Conservation (phyloP, 192 early-diverging fungal species). For the Kickxella alabastrina region DNA sequence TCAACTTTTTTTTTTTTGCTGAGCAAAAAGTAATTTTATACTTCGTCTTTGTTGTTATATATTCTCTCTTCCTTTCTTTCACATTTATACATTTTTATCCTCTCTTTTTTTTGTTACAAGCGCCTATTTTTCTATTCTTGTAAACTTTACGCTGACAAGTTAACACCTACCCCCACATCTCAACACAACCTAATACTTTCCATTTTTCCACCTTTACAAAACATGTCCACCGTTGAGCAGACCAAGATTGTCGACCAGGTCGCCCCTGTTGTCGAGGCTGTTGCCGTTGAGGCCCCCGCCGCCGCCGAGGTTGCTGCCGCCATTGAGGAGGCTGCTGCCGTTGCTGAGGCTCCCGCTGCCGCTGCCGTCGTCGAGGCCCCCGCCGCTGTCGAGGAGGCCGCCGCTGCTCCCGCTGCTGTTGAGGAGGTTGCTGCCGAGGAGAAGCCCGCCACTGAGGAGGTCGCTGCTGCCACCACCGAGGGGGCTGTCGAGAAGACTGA, state of each 20-base stretch:
- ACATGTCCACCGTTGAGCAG: constrained; percentile 17
- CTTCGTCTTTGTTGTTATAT: constrained; percentile 2
- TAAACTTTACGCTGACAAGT: constrained; percentile 2
- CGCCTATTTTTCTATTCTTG: constrained; percentile 7
- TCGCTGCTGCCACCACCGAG: constrained; percentile 12
- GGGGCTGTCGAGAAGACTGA: constrained; percentile 1
- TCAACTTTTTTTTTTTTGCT: constrained; percentile 29
- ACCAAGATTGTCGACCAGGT: constrained; percentile 14
- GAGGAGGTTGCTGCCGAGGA: constrained; percentile 12
- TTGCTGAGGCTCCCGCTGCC: constrained; percentile 12
- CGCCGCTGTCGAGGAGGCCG: constrained; percentile 8
- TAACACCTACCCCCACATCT: neutral
- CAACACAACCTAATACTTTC: constrained; percentile 16
- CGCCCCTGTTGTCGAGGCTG: constrained; percentile 7
- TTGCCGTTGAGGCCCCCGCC: constrained; percentile 8
- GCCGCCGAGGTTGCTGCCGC: constrained; percentile 13
- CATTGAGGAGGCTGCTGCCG: no score
- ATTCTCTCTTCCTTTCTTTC: neutral
- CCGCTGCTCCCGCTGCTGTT: constrained; percentile 6
- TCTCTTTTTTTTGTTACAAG: constrained; percentile 31
- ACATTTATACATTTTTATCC: constrained; percentile 6
- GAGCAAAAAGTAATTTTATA: constrained; percentile 48
- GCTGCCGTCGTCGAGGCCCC: constrained; percentile 16
- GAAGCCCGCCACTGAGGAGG: constrained; percentile 8
- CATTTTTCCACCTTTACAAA: constrained; percentile 1